These are phyloP conservation scores for Ophiostoma ips DNA, from an alignment of 2,329 filamentous ascomycete genomes.

Conservation along the genomic window DNA sequence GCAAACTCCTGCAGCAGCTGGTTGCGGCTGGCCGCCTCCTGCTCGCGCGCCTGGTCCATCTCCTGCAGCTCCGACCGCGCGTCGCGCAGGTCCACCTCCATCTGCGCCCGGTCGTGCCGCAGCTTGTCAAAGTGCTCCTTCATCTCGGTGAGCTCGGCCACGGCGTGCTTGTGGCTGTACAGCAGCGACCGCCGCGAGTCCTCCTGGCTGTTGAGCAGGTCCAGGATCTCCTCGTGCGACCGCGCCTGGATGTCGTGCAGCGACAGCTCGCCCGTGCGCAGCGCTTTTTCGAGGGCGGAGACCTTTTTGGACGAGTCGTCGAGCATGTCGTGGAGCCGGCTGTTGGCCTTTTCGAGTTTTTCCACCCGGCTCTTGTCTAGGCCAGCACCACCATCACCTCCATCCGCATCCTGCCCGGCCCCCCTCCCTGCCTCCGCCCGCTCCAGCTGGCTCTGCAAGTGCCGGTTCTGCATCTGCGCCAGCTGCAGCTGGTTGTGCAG, in stretches of 20 bases:
- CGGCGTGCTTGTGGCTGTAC: slow-evolving; percentile 70
- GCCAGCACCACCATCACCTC: neutral
- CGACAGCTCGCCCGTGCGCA: slow-evolving; percentile 76
- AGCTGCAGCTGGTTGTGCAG: slow-evolving; percentile 90
- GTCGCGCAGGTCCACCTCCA: slow-evolving; percentile 82
- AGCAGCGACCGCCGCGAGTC: slow-evolving; percentile 71
- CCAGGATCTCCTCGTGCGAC: slow-evolving; percentile 87
- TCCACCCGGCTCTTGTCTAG: slow-evolving; percentile 50
- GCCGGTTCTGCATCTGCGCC: slow-evolving; percentile 86
- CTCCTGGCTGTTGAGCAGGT: slow-evolving; percentile 85
- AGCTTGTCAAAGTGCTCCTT: slow-evolving; percentile 79
- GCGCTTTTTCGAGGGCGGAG: slow-evolving; percentile 72
- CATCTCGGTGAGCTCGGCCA: slow-evolving; percentile 72
- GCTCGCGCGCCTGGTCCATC: slow-evolving; percentile 62
- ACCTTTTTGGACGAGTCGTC: slow-evolving; percentile 91
- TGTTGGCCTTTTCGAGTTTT: slow-evolving; percentile 86
- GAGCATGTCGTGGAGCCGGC: slow-evolving; percentile 79
- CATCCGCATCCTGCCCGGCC: slow-evolving; percentile 28
- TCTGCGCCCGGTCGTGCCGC: slow-evolving; percentile 61
- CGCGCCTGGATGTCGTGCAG: slow-evolving; percentile 83
- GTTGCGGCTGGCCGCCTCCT: slow-evolving; percentile 74
- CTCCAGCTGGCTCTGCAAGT: slow-evolving; percentile 78
- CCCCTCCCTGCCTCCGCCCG: slow-evolving; percentile 48
- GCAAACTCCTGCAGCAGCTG: slow-evolving; percentile 86
- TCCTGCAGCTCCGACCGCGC: slow-evolving; percentile 72